These are phyloP conservation scores for Stagonosporopsis cucurbitacearum DNA, from an alignment of 2,329 filamentous ascomycete species.

Conservation along the genomic window DNA sequence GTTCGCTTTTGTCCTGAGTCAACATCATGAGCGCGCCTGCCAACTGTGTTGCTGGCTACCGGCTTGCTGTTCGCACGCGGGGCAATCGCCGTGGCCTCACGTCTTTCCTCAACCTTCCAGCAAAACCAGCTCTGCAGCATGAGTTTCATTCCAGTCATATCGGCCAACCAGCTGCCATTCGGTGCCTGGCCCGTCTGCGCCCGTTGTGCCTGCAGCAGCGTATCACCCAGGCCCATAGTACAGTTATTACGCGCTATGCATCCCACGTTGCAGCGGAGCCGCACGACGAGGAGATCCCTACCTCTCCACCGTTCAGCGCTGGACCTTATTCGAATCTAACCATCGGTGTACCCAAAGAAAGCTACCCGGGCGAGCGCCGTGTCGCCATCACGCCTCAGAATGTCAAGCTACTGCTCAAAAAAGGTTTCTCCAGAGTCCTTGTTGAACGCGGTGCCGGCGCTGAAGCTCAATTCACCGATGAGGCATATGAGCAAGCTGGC, in stretches of 20 bases:
- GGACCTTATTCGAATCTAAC: slow-evolving; percentile 73
- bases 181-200: slow-evolving; percentile 35
- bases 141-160: slow-evolving; percentile 25
- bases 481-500: slow-evolving; percentile 78
- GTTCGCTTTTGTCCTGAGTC: slow-evolving; percentile 28
- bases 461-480: slow-evolving; percentile 77
- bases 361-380: slow-evolving; percentile 78
- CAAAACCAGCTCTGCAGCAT: slow-evolving; percentile 29
- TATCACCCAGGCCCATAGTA: slow-evolving; percentile 28
- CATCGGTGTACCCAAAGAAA: slow-evolving; percentile 80
- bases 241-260: slow-evolving; percentile 40
- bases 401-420: slow-evolving; percentile 80
- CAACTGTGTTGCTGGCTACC: slow-evolving; percentile 36
- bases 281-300: slow-evolving; percentile 46
- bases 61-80: slow-evolving; percentile 36
- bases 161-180: slow-evolving; percentile 23
- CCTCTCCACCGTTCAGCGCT: slow-evolving; percentile 44
- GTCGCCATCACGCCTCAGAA: slow-evolving; percentile 87
- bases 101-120: slow-evolving; percentile 18
- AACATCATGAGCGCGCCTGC: slow-evolving; percentile 42
- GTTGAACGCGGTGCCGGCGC: slow-evolving; percentile 82
- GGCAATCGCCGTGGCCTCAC: slow-evolving; percentile 23
- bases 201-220: slow-evolving; percentile 42
- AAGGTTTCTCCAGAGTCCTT: slow-evolving; percentile 78
- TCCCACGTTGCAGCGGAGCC: slow-evolving; percentile 42